Percentiles rank a stretch among this genome's conserved stretches.
Conservation (phyloP, 192 early-diverging fungal genomes). For the Podochytrium sp. region DNA sequence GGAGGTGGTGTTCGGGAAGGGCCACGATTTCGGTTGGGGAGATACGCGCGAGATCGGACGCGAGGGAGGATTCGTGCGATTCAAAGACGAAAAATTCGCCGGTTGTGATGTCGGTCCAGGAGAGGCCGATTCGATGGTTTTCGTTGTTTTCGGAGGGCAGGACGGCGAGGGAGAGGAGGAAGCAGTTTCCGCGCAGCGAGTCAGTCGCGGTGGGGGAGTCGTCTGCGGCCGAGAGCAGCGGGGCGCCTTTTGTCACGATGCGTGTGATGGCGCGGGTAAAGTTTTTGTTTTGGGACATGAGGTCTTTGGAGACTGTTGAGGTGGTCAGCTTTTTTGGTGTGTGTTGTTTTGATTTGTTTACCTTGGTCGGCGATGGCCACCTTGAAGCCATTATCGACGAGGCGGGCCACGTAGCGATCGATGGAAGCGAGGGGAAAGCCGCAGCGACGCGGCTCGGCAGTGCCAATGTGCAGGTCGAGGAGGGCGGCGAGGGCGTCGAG, state of each 20-base stretch:
- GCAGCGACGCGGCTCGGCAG: conserved; percentile 10
- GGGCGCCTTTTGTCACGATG: conserved; percentile 85
- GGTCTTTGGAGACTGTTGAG: not conserved
- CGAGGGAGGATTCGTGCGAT: conserved; percentile 50
- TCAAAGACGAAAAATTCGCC: conserved; percentile 82
- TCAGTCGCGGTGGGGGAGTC: conserved; percentile 45
- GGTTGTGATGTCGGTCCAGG: conserved; percentile 91
- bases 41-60: conserved; percentile 78
- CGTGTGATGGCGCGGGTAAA: conserved; percentile 72
- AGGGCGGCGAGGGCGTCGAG: conserved; percentile 35
- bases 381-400: conserved; percentile 38
- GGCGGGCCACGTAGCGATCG: conserved; percentile 33
- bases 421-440: conserved; percentile 46
- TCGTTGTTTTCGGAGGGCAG: conserved; percentile 4
- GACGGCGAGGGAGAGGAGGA: conserved; percentile 51
- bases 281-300: conserved; percentile 10
- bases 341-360: too few relatives aligned
- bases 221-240: conserved; percentile 60
- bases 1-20: not conserved
- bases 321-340: conserved; percentile 22
- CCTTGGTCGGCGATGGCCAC: conserved; percentile 56
- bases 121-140: conserved; percentile 58
- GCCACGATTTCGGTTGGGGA: conserved; percentile 80
- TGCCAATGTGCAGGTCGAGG: conserved; percentile 22
- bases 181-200: conserved; percentile 12